These are phyloP conservation scores for Patellaria atrata DNA, from an alignment of 495 filamentous ascomycete species.

Conservation along the genomic window DNA sequence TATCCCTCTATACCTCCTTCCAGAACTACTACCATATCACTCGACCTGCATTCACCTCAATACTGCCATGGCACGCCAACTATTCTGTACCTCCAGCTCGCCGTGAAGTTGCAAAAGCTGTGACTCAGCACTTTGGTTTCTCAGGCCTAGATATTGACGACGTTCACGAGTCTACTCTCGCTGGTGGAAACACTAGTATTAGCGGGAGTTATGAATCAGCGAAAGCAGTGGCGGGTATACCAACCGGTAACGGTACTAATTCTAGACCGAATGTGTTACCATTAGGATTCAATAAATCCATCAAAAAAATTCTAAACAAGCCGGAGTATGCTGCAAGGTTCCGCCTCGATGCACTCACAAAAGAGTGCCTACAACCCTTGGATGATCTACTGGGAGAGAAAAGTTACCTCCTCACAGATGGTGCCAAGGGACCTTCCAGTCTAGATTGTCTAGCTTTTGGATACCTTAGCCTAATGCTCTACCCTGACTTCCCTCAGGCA, in stretches of 20 bases:
- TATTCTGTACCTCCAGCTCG: slow-evolving; percentile 60
- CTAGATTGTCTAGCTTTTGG: slow-evolving; percentile 68
- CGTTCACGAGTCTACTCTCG: slow-evolving; percentile 7
- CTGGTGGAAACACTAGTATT: slow-evolving; percentile 3
- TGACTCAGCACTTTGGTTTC: slow-evolving; percentile 63
- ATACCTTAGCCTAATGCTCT: slow-evolving; percentile 59
- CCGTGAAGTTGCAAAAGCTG: slow-evolving; percentile 49
- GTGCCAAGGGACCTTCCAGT: slow-evolving; percentile 38
- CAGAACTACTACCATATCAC: slow-evolving; percentile 65
- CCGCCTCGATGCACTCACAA: slow-evolving; percentile 51
- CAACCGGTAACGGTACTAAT: slow-evolving; percentile 10
- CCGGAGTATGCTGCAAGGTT: slow-evolving; percentile 39
- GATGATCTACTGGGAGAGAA: slow-evolving; percentile 45
- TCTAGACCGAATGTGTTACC: slow-evolving; percentile 17
- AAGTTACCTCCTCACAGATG: slow-evolving; percentile 37
- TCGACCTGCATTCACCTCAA: slow-evolving; percentile 55
- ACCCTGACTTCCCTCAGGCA: slow-evolving; percentile 52
- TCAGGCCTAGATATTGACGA: slow-evolving; percentile 48
- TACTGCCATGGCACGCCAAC: slow-evolving; percentile 70
- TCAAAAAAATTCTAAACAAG: slow-evolving; percentile 21
- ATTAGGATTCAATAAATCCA: slow-evolving; percentile 18
- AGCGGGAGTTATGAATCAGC: slow-evolving; percentile 14
- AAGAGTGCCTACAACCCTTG: slow-evolving; percentile 54
- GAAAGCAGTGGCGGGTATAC: slow-evolving; percentile 16
- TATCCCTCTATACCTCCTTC: slow-evolving; percentile 65